Conservation (phyloP, 2,329 filamentous ascomycete species). For the Emmonsiellopsis sp. region DNA sequence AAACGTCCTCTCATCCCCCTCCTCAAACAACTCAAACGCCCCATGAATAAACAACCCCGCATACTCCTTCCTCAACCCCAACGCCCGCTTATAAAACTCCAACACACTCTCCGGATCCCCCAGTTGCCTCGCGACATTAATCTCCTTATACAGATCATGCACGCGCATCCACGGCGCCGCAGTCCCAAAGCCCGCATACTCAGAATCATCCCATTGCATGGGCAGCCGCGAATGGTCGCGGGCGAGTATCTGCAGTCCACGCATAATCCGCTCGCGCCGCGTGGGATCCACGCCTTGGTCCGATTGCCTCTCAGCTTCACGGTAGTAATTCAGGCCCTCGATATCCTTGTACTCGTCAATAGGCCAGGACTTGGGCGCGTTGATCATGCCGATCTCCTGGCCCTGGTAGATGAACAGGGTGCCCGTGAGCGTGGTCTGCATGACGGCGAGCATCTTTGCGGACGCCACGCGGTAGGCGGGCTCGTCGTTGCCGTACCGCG, state of each 20-base stretch:
- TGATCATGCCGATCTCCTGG: slow-evolving; percentile 54
- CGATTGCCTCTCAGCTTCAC: slow-evolving; percentile 21
- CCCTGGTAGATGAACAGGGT: slow-evolving; percentile 54
- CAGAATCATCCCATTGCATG: slow-evolving; percentile 53
- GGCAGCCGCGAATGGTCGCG: slow-evolving; percentile 60
- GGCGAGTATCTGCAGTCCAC: slow-evolving; percentile 50
- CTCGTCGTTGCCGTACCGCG: slow-evolving; percentile 43
- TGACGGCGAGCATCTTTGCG: slow-evolving; percentile 48
- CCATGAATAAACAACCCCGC: slow-evolving; percentile 55
- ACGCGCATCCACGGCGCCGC: slow-evolving; percentile 53
- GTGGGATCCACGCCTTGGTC: slow-evolving; percentile 23
- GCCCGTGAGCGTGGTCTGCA: slow-evolving; percentile 41
- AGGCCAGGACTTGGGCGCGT: slow-evolving; percentile 42
- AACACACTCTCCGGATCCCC: slow-evolving; percentile 40
- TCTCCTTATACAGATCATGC: slow-evolving; percentile 43
- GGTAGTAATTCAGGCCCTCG: slow-evolving; percentile 43
- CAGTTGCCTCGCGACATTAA: slow-evolving; percentile 52
- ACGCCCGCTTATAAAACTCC: slow-evolving; percentile 52
- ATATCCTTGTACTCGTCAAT: slow-evolving; percentile 35
- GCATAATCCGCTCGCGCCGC: slow-evolving; percentile 38
- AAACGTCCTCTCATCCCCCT: slow-evolving; percentile 39
- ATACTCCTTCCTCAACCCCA: slow-evolving; percentile 48
- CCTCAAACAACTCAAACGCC: slow-evolving; percentile 45
- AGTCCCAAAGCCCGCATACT: slow-evolving; percentile 54
- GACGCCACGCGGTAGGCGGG: slow-evolving; percentile 35